Conservation (phyloP, 1,284 basidiomycete species). For the Veloporphyrellus conicus region DNA sequence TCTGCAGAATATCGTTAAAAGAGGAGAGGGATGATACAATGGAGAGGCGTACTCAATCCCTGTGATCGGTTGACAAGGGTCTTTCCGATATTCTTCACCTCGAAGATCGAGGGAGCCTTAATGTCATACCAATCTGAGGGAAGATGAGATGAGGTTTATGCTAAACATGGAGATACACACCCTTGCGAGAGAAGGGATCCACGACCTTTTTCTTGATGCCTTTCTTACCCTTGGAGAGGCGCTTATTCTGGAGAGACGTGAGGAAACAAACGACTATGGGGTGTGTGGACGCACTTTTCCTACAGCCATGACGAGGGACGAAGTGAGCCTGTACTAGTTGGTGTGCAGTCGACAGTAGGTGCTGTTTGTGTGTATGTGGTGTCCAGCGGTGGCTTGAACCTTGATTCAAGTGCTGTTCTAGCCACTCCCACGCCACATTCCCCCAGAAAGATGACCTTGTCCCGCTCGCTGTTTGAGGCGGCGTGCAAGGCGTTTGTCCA, state of each 20-base stretch:
- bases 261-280: not conserved
- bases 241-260: constrained; percentile 70
- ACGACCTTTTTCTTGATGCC: constrained; percentile 99
- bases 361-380: constrained; percentile 14
- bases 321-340: constrained; percentile 47
- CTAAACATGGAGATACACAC: constrained; percentile 39
- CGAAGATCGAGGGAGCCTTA: constrained; percentile 98
- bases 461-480: constrained; percentile 58
- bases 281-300: constrained; percentile 64
- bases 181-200: constrained; percentile 99
- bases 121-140: constrained; percentile 97
- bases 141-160: constrained; percentile 1
- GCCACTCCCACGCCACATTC: constrained; percentile 48
- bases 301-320: constrained; percentile 74
- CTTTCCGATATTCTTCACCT: constrained; percentile 96
- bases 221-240: constrained; percentile 99
- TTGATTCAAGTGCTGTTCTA: constrained; percentile 43
- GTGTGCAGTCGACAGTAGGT: constrained; percentile 30
- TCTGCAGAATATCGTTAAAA: constrained; percentile 47
- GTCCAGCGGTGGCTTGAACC: constrained; percentile 41
- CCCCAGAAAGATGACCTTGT: constrained; percentile 15
- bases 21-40: constrained; percentile 3
- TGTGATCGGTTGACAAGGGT: constrained; percentile 98
- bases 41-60: constrained; percentile 80
- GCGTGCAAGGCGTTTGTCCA: constrained; percentile 54